Percentiles rank a stretch among this genome's conserved stretches.
These are phyloP conservation scores for Larix kaempferi DNA, from an alignment of 75 land plant species.

Conservation along the genomic window DNA sequence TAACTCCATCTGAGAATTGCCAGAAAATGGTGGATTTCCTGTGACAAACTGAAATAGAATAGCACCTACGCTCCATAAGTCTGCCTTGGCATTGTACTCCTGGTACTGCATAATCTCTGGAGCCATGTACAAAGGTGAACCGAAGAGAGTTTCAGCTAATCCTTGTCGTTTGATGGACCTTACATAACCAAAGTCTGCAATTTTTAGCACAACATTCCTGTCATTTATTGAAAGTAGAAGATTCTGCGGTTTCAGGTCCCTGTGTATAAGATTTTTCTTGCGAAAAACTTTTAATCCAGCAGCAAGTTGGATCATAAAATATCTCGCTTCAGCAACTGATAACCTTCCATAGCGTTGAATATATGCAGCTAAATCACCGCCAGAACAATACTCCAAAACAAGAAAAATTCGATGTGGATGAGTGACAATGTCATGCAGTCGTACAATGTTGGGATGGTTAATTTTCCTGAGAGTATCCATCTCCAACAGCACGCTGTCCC, in stretches of 20 bases:
- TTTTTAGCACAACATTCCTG: slow-evolving; percentile 61
- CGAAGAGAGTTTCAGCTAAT: slow-evolving; percentile 62
- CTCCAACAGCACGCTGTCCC: no score
- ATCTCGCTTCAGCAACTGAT: no score
- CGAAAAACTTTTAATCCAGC: no score
- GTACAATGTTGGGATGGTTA: no score
- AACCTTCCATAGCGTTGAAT: no score
- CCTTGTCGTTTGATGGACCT: slow-evolving; percentile 54
- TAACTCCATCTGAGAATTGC: slow-evolving; percentile 52
- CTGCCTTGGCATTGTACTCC: slow-evolving; percentile 67
- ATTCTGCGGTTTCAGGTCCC: slow-evolving; percentile 62
- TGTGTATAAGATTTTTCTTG: no score
- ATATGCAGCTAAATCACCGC: no score
- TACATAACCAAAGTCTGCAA: slow-evolving; percentile 22
- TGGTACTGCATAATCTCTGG: slow-evolving; percentile 53
- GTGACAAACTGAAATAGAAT: slow-evolving; percentile 54
- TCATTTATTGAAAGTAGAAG: slow-evolving; percentile 75
- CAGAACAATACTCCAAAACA: no score
- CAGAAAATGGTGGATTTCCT: slow-evolving; percentile 53
- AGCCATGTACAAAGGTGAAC: slow-evolving; percentile 69
- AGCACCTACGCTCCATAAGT: slow-evolving; percentile 66
- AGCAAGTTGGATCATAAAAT: no score
- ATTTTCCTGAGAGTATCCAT: no score
- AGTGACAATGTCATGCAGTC: no score
- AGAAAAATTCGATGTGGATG: no score